Conservation (phyloP, 1,284 basidiomycete species). For the Anthracocystis panici-leucophaei region DNA sequence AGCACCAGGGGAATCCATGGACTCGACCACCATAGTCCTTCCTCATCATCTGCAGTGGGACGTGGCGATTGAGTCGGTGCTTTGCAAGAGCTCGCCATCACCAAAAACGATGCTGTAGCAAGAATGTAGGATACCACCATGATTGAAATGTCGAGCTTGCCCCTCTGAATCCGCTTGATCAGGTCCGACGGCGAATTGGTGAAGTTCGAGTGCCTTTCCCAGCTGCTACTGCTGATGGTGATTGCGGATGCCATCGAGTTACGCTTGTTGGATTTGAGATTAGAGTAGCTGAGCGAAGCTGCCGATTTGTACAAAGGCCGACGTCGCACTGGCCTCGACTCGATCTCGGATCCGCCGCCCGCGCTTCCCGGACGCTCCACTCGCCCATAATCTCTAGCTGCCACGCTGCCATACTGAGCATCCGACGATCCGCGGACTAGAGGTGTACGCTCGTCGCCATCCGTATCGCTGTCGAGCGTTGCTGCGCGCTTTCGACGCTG, state of each 20-base stretch:
- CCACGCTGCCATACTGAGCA: slow-evolving; percentile 25
- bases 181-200: slow-evolving; percentile 38
- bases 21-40: slow-evolving; percentile 33
- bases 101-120: slow-evolving; percentile 32
- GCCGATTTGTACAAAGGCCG: slow-evolving; percentile 47
- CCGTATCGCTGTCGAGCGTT: neutral
- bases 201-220: slow-evolving; percentile 51
- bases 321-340: slow-evolving; percentile 25
- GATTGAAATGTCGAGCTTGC: slow-evolving; percentile 59
- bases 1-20: slow-evolving; percentile 54
- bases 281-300: slow-evolving; percentile 31
- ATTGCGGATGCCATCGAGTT: slow-evolving; percentile 25
- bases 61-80: slow-evolving; percentile 26
- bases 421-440: slow-evolving; percentile 18
- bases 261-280: slow-evolving; percentile 29
- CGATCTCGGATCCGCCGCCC: neutral
- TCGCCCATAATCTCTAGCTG: slow-evolving; percentile 31
- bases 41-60: neutral
- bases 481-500: slow-evolving; percentile 14
- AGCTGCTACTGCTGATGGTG: slow-evolving; percentile 34
- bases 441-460: slow-evolving; percentile 22
- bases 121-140: slow-evolving; percentile 43
- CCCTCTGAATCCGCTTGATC: slow-evolving; percentile 53
- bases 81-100: slow-evolving; percentile 41
- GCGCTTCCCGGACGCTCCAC: neutral